Conservation (phyloP, 2,329 filamentous ascomycete species). For the Lecanosticta acicola region DNA sequence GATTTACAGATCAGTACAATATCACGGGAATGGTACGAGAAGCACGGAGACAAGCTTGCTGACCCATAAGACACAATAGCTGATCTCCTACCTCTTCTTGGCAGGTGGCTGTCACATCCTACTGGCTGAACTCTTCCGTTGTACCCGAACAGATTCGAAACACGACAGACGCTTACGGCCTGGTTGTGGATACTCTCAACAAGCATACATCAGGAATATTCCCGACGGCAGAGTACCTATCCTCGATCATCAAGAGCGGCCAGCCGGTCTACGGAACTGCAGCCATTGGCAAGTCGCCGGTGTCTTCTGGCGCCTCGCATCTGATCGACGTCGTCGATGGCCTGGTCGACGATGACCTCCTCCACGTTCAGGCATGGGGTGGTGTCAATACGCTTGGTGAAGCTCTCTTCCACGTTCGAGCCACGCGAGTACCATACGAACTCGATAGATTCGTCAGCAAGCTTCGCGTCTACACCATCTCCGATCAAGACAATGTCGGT, state of each 20-base stretch:
- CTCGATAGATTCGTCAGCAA: slow-evolving; percentile 37
- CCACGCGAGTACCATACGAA: slow-evolving; percentile 26
- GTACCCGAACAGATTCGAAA: slow-evolving; percentile 25
- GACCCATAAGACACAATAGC: too few relatives aligned
- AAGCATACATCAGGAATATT: slow-evolving; percentile 33
- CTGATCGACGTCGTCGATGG: slow-evolving; percentile 21
- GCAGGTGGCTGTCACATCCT: slow-evolving; percentile 21
- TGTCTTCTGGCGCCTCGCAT: slow-evolving; percentile 20
- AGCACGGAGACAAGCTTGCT: too few relatives aligned
- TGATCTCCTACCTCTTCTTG: too few relatives aligned
- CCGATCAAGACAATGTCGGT: slow-evolving; percentile 55
- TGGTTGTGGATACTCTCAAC: slow-evolving; percentile 39
- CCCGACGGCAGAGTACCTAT: slow-evolving; percentile 21
- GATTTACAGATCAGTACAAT: slow-evolving; percentile 24
- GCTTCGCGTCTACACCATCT: slow-evolving; percentile 52
- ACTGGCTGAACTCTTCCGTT: slow-evolving; percentile 23
- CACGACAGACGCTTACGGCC: slow-evolving; percentile 27
- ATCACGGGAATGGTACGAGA: slow-evolving; percentile 18
- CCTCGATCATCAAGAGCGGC: slow-evolving; percentile 32
- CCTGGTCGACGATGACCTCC: slow-evolving; percentile 32
- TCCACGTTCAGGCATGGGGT: slow-evolving; percentile 48
- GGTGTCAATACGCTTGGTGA: slow-evolving; percentile 49
- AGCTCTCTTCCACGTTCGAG: slow-evolving; percentile 39
- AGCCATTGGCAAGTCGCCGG: slow-evolving; percentile 28
- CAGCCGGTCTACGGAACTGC: slow-evolving; percentile 36